Conservation (phyloP, 306 rosid genomes). For the Cyclanthera cordifolia region DNA sequence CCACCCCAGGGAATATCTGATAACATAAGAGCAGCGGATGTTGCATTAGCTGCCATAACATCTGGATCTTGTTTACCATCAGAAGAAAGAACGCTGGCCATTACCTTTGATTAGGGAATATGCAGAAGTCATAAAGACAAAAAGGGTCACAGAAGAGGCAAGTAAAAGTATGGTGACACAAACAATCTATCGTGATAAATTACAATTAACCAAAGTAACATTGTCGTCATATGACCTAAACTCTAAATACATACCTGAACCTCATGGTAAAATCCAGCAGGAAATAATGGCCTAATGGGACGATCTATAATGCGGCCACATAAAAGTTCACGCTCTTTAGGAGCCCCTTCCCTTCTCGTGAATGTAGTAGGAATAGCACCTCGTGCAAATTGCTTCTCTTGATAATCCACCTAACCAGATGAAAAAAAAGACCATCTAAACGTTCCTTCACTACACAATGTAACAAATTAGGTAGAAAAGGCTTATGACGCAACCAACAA, state of each 20-base stretch:
- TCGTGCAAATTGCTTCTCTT: constrained; percentile 85
- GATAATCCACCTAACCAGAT: constrained; percentile 75
- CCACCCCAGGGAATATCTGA: constrained; percentile 98
- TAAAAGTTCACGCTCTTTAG: constrained; percentile 84
- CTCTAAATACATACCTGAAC: constrained; percentile 57
- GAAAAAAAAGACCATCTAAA: constrained; percentile 12
- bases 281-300: constrained; percentile 86
- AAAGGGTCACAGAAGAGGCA: neutral
- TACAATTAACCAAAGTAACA: neutral
- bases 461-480: neutral
- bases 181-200: neutral
- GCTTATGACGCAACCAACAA: neutral
- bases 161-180: neutral
- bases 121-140: neutral
- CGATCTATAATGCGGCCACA: constrained; percentile 84
- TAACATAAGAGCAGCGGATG: constrained; percentile 93
- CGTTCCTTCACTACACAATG: neutral
- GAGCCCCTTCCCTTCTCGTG: constrained; percentile 92
- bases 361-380: constrained; percentile 69
- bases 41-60: constrained; percentile 80
- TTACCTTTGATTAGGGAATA: constrained; percentile 39
- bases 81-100: constrained; percentile 80
- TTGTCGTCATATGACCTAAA: neutral
- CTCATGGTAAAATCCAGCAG: constrained; percentile 79
- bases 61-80: constrained; percentile 90